Evolutionary conservation across 208 protist genomes (phyloP).

Genomic region (Leishmania guyanensis): DNA sequence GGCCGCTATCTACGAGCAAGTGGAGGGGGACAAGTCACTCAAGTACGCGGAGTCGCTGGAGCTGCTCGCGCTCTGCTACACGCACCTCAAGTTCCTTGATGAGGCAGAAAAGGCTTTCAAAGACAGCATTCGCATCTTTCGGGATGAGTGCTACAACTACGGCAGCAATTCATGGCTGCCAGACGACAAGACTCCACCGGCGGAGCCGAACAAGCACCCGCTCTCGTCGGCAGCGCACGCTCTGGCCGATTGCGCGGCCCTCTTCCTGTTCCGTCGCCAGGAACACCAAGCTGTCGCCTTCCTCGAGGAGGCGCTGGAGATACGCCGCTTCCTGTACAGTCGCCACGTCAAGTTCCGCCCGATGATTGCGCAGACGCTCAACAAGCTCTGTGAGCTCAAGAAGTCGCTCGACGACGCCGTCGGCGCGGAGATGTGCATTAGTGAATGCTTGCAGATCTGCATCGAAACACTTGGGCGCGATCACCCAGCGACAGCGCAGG

Average conservation of each 20-base stretch:
- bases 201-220: slow-evolving; percentile 81
- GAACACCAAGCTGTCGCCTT: slow-evolving; percentile 79
- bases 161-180: slow-evolving; percentile 77
- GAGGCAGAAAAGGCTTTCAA: slow-evolving; percentile 92
- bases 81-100: slow-evolving; percentile 83
- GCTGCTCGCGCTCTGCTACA: slow-evolving; percentile 84
- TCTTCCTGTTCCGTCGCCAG: slow-evolving; percentile 75
- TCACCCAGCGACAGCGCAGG: slow-evolving; percentile 82
- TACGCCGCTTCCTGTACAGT: slow-evolving; percentile 84
- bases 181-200: slow-evolving; percentile 41
- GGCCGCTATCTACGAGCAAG: slow-evolving; percentile 85
- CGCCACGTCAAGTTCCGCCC: slow-evolving; percentile 80
- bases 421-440: slow-evolving; percentile 88
- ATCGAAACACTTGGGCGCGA: slow-evolving; percentile 81
- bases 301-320: slow-evolving; percentile 87
- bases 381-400: slow-evolving; percentile 88
- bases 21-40: slow-evolving; percentile 72
- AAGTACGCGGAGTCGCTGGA: slow-evolving; percentile 85
- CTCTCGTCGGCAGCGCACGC: slow-evolving; percentile 83
- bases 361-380: slow-evolving; percentile 91
- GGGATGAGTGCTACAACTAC: slow-evolving; percentile 86
- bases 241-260: slow-evolving; percentile 81
- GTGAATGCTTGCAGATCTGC: slow-evolving; percentile 86
- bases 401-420: slow-evolving; percentile 78
- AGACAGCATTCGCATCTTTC: slow-evolving; percentile 84